Evolutionary conservation across 73 alveolate genomes (phyloP).

Genomic region (Paramecium primaurelia): DNA sequence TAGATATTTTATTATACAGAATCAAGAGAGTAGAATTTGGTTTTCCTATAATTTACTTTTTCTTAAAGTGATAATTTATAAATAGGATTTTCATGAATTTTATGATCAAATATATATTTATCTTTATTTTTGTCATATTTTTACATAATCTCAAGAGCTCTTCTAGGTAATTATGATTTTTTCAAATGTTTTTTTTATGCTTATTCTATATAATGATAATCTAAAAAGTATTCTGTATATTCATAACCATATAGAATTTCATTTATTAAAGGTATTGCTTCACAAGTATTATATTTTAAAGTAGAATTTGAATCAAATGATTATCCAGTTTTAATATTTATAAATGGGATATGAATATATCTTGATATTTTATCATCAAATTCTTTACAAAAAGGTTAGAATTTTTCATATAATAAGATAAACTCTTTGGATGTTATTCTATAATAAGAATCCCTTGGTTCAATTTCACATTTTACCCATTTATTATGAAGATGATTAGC

Average conservation of each 20-base stretch:
- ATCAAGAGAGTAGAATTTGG: not conserved
- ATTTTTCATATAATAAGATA: not conserved
- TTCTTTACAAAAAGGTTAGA: not conserved
- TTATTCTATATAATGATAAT: not conserved
- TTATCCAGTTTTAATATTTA: not conserved
- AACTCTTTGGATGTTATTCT: constrained; percentile 12
- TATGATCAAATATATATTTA: constrained; percentile 10
- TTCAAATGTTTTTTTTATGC: not conserved
- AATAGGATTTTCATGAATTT: not conserved
- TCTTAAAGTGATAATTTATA: not conserved
- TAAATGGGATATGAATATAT: not conserved
- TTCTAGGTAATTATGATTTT: not conserved
- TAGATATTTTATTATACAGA: not conserved
- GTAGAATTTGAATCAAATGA: not conserved
- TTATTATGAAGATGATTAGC: not conserved
- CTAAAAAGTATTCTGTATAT: not conserved
- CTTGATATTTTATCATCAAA: not conserved
- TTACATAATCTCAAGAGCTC: not conserved
- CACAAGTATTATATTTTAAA: not conserved
- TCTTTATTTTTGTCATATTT: not conserved
- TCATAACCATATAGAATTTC: not conserved
- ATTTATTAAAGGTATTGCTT: not conserved
- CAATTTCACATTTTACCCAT: not conserved
- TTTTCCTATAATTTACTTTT: not conserved
- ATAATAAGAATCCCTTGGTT: not conserved